Evolutionary conservation across 2,329 filamentous ascomycete species (phyloP), one percentile per base, ranked within the genome.

Genomic region (Lachnellula occidentalis): DNA sequence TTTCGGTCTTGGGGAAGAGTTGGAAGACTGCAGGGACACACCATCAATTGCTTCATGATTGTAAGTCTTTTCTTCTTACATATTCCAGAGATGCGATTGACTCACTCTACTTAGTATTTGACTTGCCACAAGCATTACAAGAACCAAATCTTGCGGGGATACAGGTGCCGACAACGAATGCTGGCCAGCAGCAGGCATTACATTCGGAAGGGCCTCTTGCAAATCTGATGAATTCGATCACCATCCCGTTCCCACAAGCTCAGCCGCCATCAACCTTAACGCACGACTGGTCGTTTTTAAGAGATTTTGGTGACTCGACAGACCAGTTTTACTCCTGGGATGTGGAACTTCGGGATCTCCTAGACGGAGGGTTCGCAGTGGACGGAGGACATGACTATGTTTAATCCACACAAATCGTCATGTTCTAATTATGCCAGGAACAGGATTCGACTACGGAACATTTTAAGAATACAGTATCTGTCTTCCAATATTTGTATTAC

Each of bases 11-110:
- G 9, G 64, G 63, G 2, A 66, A 60, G 46, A 64, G 58, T 21
- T 68, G 66, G 66, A 67, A 68, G 39, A 67, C 52, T 57, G 66
- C 65, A 41, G 64, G 64, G 34, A 59, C 61, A 31, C 58, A 65
- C 6, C 62, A 66, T 27, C 62, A 68, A 41, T 22, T 67, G 19
- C 58, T 68, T 5, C 54, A 58, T 51, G 64, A 67, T 24, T 56
- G 65, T 67, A 57, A 60, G 64, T 58, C n/a, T 5, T 17, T 17
- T 17, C 9, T 27, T 9, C 9, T 11, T 19, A 17, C 5, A 11
- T 9, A 12, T 17, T 34, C 22, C 5, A 15, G 19, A 12, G 37
- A 19, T 11, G 31, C 14, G 42, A 37, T 54, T 51, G 15, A 51
- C 36, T 34, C n/a, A 51, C 36, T 34, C n/a, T 19, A 49, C 3